Percentiles rank a stretch among this genome's conserved stretches.
These are phyloP conservation scores for Diaporthe citriasiana DNA, from an alignment of 2,329 filamentous ascomycete species.

Conservation along the genomic window DNA sequence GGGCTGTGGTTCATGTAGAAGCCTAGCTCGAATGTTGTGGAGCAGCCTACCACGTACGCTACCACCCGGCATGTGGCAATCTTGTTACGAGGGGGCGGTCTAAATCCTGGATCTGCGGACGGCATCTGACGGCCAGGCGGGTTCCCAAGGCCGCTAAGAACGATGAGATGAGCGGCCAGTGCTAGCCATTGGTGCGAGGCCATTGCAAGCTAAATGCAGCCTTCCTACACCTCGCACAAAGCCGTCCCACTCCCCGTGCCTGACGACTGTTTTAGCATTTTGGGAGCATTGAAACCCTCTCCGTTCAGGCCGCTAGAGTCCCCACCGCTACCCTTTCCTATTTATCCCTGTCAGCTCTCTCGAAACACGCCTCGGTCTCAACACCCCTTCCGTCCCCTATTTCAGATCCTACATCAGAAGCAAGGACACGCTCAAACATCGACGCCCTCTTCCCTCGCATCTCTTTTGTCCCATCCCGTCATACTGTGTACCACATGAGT, in stretches of 20 bases:
- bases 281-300: slow-evolving; percentile 28
- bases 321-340: slow-evolving; percentile 38
- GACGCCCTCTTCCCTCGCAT: neutral
- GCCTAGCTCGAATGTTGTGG: slow-evolving; percentile 8
- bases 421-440: neutral
- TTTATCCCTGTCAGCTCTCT: slow-evolving; percentile 35
- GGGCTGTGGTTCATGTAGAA: slow-evolving; percentile 29
- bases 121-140: slow-evolving; percentile 29
- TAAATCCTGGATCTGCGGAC: slow-evolving; percentile 24
- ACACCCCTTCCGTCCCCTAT: slow-evolving; percentile 36
- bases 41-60: slow-evolving; percentile 14
- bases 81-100: slow-evolving; percentile 31
- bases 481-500: neutral
- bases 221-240: neutral
- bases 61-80: slow-evolving; percentile 34
- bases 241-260: slow-evolving; percentile 32
- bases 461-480: neutral
- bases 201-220: slow-evolving; percentile 31
- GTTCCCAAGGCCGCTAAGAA: slow-evolving; percentile 13
- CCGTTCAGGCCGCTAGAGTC: slow-evolving; percentile 35
- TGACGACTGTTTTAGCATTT: slow-evolving; percentile 40
- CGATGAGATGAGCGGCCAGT: slow-evolving; percentile 23
- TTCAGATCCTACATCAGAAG: slow-evolving; percentile 19
- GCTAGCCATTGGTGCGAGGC: slow-evolving; percentile 12
- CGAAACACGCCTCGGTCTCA: slow-evolving; percentile 42